Conservation (phyloP, 495 filamentous ascomycete species). For the Penicillium bovifimosum region DNA sequence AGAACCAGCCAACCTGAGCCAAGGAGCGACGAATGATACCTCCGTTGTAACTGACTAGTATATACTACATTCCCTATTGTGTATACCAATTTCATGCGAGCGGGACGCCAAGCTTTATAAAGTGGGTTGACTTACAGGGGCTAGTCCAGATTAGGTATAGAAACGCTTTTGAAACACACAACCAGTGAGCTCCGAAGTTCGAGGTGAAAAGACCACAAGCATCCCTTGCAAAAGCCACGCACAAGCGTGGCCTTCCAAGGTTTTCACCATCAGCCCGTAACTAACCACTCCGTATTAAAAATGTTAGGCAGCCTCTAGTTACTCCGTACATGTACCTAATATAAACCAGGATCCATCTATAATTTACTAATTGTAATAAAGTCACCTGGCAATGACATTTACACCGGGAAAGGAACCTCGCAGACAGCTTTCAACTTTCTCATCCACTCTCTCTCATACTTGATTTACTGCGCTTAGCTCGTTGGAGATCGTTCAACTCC, state of each 20-base stretch:
- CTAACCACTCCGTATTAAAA: too few relatives aligned
- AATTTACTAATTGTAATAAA: background rate
- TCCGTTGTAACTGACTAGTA: too few relatives aligned
- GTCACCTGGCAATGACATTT: background rate
- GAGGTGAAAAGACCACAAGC: too few relatives aligned
- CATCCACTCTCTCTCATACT: background rate
- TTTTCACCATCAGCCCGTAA: too few relatives aligned
- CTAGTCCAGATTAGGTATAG: background rate
- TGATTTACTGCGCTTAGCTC: constrained; percentile 2
- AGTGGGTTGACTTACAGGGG: background rate
- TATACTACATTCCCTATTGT: too few relatives aligned
- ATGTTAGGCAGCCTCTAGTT: too few relatives aligned
- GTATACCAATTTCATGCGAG: background rate
- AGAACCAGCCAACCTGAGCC: too few relatives aligned
- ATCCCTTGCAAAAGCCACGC: too few relatives aligned
- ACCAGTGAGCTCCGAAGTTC: too few relatives aligned
- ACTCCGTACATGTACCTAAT: too few relatives aligned
- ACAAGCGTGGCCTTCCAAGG: too few relatives aligned
- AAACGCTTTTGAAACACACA: too few relatives aligned
- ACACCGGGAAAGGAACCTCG: background rate
- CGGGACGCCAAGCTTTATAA: background rate
- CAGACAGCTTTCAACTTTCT: background rate
- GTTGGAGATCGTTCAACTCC: background rate
- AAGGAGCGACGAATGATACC: background rate
- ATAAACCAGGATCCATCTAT: background rate